Evolutionary conservation across 2,329 filamentous ascomycete genomes (phyloP).

Genomic region (Pseudocercospora ulei): DNA sequence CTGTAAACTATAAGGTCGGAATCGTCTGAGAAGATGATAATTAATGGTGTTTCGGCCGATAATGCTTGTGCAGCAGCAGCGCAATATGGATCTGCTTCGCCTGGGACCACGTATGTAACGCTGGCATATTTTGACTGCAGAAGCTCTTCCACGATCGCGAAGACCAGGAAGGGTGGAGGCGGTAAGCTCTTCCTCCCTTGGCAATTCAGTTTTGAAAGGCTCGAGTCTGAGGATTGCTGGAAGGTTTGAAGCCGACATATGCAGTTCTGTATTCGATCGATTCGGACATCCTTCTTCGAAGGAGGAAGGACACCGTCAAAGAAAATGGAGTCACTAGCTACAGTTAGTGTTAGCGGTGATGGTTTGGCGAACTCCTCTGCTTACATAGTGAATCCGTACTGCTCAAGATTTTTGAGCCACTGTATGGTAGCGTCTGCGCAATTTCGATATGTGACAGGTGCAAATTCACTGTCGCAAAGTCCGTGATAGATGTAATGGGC

Average conservation of each 20-base stretch:
- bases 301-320: slow-evolving; percentile 76
- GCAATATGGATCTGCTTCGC: slow-evolving; percentile 77
- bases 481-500: slow-evolving; percentile 60
- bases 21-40: slow-evolving; percentile 66
- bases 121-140: slow-evolving; percentile 37
- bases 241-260: slow-evolving; percentile 49
- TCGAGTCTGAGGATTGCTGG: slow-evolving; percentile 30
- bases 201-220: slow-evolving; percentile 12
- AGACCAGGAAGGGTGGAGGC: slow-evolving; percentile 62
- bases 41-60: slow-evolving; percentile 23
- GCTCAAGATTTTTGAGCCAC: slow-evolving; percentile 55
- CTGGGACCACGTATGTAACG: slow-evolving; percentile 55
- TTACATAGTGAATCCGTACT: slow-evolving; percentile 54
- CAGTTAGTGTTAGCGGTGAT: slow-evolving; percentile 1
- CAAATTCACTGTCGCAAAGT: slow-evolving; percentile 13
- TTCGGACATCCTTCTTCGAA: slow-evolving; percentile 54
- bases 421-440: slow-evolving; percentile 50
- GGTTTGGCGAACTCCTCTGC: slow-evolving; percentile 21
- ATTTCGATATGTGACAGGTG: slow-evolving; percentile 45
- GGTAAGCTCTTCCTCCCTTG: slow-evolving; percentile 36
- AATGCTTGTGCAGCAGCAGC: slow-evolving; percentile 53
- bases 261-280: slow-evolving; percentile 51
- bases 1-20: slow-evolving; percentile 74
- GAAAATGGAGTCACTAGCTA: slow-evolving; percentile 57
- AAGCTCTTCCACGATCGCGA: slow-evolving; percentile 64